Evolutionary conservation across 2,329 filamentous ascomycete genomes (phyloP), one percentile per base, ranked within the genome.

Genomic region (Huntiella decipiens): DNA sequence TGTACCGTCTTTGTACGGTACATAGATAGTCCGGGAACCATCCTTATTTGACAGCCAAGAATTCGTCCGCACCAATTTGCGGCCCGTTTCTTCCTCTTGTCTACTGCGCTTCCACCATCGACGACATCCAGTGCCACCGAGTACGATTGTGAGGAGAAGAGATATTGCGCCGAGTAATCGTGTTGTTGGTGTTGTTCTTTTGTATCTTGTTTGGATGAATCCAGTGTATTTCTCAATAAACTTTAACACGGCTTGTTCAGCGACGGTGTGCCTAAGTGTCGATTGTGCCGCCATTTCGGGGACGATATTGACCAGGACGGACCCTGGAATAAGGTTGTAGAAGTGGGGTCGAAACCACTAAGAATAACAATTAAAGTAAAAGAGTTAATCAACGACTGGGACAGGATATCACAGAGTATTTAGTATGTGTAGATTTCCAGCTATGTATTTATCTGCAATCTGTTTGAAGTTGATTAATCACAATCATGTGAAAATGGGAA

Each of bases 31-130:
- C 46, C 91, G 73, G 42, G 85, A 88, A 43, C 91, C 91, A 67
- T 96, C 91, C 64, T 95, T 95, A 55, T 88, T 85, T 62, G 82
- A 76, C 51, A 96, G 68, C 56, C 86, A 93, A 31, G 88, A 96
- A 62, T 98, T 98, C 50, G 83, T 80, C 48, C 91, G 76, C 52
- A 96, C 66, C 45, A 98, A 70, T 52, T 82, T 81, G 51, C 75
- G 71, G 4, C 87, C 87, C 54, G 86, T 81, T 54, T 91, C 86
- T 53, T 75, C 78, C 62, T 96, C 88, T 52, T 77, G 77, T 42
- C 74, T 74, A 50, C 76, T 71, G 48, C 70, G 74, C 56, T 71
- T 77, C 73, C 83, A 88, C 73, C 80, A 83, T 51, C 74, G 74
- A 50, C 79, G 76, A n/a, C 76, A 74, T 50, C 86, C 86, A 64